Base-by-base conservation (phyloP, 2,329 filamentous ascomycete genomes). In the Stemphylium lycopersici region DNA sequence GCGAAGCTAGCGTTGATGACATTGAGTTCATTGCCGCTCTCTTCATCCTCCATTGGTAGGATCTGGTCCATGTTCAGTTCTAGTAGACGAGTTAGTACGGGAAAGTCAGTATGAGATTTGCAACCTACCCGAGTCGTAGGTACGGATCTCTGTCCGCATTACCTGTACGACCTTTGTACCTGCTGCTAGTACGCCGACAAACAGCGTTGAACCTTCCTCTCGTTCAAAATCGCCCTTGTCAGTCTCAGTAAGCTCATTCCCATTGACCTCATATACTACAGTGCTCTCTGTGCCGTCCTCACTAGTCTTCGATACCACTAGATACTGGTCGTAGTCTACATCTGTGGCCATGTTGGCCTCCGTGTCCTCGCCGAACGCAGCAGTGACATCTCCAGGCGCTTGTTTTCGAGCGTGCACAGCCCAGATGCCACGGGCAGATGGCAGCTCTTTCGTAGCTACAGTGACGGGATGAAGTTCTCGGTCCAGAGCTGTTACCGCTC, bases 11-110 rank as follows among this genome's bases (percentile, higher is more conserved):
- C 89, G 67, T 87, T 89, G 40, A 92, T 79, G 37, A 95, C 88
- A 48, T 88, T 84, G 4, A 91, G 88, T 66, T 96, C 91, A 16
- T 85, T 87, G 11, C 90, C 92, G 0, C 88, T 93, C 61, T 95
- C 67, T 44, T 72, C 95, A 66, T 98, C 95, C 58, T 91, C 85
- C 84, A 98, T 91, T 0, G 93, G 91, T 44, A 97, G 83, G 49
- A 99, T 98, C 69, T 98, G 93, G 40, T 88, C 88, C 48, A 99
- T 83, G 10, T 89, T 90, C 55, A 99, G 84, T 73, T 96, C 91
- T 91, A 33, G 2, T 13, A 6, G 10, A 22, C 2, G 2, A 11
- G 16, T 53, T 37, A 53, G 24, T 24, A 22, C 36, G 6, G 12
- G 11, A 37, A 15, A 8, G 15, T 41, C 15, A 15, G 4, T 37